Percentiles rank a stretch among this genome's conserved stretches.
Conservation (phyloP, 345 rosid species). For the Tarenaya hassleriana region DNA sequence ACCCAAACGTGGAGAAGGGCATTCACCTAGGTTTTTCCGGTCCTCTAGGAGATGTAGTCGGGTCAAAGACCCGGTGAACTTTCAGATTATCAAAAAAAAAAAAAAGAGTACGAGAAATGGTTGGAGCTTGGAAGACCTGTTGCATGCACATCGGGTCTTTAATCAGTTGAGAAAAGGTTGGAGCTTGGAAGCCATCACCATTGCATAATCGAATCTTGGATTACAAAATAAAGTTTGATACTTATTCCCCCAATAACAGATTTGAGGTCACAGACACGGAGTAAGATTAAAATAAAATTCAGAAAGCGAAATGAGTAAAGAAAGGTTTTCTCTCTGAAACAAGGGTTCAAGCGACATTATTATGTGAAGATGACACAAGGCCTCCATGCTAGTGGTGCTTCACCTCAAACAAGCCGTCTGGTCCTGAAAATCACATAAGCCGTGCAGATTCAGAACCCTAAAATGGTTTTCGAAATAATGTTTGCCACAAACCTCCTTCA, state of each 20-base stretch:
- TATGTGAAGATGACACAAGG: not conserved
- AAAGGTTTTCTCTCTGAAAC: not conserved
- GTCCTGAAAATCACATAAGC: constrained; percentile 47
- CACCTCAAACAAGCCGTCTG: constrained; percentile 72
- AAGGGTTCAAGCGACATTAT: constrained; percentile 9
- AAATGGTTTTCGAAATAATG: not conserved
- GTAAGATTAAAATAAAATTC: constrained; percentile 9
- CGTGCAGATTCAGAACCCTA: not conserved
- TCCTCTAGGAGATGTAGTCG: no score
- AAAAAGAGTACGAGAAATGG: no score
- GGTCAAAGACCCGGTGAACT: no score
- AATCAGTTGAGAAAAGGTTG: no score
- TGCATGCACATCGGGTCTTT: no score
- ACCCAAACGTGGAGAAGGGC: no score
- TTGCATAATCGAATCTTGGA: no score
- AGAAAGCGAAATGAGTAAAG: constrained; percentile 9
- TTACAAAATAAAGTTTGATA: constrained; percentile 12
- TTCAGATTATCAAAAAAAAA: no score
- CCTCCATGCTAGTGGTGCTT: constrained; percentile 48
- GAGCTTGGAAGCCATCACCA: no score
- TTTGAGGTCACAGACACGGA: not conserved
- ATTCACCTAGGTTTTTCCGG: no score
- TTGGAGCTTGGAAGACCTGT: no score
- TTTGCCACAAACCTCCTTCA: not conserved
- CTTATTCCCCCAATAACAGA: constrained; percentile 17